Evolutionary conservation across 1,284 basidiomycete species (phyloP).

Genomic region (Sporisorium exsertum): DNA sequence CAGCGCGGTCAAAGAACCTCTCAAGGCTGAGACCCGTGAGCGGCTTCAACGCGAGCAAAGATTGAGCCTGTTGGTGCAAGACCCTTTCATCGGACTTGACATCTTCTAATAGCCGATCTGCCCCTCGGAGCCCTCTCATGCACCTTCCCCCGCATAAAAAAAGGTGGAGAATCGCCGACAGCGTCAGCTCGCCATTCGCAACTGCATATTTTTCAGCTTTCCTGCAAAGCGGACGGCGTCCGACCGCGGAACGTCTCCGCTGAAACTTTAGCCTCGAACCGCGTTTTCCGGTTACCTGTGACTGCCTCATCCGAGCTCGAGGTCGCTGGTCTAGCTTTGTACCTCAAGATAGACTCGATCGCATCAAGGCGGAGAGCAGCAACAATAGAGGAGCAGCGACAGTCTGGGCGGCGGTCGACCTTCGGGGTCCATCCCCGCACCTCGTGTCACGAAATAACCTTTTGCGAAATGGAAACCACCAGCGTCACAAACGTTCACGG

Average conservation of each 20-base stretch:
- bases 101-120: constrained; percentile 1
- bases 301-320: no score
- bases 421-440: neutral
- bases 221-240: constrained; percentile 13
- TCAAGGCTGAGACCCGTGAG: neutral
- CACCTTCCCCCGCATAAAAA: neutral
- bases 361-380: neutral
- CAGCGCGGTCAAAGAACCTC: no score
- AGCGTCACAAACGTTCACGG: neutral
- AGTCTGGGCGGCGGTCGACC: neutral
- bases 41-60: no score
- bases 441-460: neutral
- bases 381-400: no score
- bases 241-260: constrained; percentile 29
- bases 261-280: neutral
- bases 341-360: neutral
- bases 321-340: no score
- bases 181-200: neutral
- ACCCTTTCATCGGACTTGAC: neutral
- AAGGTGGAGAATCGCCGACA: constrained; percentile 1
- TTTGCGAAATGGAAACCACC: neutral
- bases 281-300: neutral
- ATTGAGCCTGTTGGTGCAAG: neutral
- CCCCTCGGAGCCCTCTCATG: neutral
- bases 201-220: neutral